phyloP scores from a whole-genome alignment of 2,329 filamentous ascomycete species.

The Akanthomyces lecanii region DNA sequence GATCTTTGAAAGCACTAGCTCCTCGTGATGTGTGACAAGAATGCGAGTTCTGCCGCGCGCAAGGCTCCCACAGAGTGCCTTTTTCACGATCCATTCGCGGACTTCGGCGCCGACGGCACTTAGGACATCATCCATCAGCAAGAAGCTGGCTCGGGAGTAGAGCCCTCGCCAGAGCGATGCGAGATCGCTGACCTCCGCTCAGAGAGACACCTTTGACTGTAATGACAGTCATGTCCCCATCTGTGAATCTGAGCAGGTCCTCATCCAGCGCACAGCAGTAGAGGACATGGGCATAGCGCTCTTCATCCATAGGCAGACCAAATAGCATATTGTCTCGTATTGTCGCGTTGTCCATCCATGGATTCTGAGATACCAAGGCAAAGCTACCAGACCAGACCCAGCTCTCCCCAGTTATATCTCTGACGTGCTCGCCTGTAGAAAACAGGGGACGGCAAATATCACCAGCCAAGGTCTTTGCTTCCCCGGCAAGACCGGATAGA shows the following conservation, averaged over 20 bases:
- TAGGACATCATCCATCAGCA: constrained; percentile 70
- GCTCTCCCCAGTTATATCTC: too few species aligned
- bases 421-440: too few species aligned
- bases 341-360: constrained; percentile 73
- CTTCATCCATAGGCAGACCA: constrained; percentile 51
- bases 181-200: constrained; percentile 20
- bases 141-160: constrained; percentile 20
- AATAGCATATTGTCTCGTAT: constrained; percentile 71
- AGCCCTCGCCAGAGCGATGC: constrained; percentile 23
- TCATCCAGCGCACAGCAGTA: constrained; percentile 63
- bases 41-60: background rate
- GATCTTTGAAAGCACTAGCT: background rate
- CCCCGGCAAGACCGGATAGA: constrained; percentile 13
- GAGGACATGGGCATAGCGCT: background rate
- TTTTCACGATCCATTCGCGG: constrained; percentile 65
- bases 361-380: constrained; percentile 53
- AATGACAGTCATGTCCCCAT: constrained; percentile 66
- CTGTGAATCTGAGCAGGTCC: constrained; percentile 64
- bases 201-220: constrained; percentile 19
- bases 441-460: constrained; percentile 12
- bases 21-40: constrained; percentile 1
- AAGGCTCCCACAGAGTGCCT: constrained; percentile 34
- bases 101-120: constrained; percentile 68
- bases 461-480: constrained; percentile 13
- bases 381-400: too few species aligned